A percentile compares a stretch with the other conserved stretches of the same genome.
Conservation (phyloP, 2,329 filamentous ascomycete species). For the Coleophoma cylindrospora region DNA sequence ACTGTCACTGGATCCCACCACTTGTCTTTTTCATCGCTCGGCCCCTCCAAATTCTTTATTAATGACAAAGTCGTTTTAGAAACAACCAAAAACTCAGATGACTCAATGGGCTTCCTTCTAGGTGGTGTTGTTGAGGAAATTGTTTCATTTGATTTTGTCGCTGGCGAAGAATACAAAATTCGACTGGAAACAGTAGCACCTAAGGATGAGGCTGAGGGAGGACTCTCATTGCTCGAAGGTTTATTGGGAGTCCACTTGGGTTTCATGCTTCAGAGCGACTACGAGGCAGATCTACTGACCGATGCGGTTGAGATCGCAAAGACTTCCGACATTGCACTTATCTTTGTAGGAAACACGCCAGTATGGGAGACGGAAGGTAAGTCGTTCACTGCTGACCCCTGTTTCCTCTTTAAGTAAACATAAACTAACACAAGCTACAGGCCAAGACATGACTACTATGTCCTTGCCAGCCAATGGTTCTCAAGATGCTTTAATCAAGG, state of each 20-base stretch:
- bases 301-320: slow-evolving; percentile 4
- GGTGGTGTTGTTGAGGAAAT: not conserved
- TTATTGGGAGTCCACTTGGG: not conserved
- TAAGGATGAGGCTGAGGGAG: not conserved
- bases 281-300: slow-evolving; percentile 2
- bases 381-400: not conserved
- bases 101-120: not conserved
- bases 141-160: not conserved
- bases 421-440: not conserved
- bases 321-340: slow-evolving; percentile 3
- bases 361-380: not conserved
- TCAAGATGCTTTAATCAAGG: not conserved
- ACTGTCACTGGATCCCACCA: not conserved
- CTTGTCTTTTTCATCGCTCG: not conserved
- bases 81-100: not conserved
- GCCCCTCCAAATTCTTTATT: not conserved
- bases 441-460: not conserved
- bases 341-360: slow-evolving; percentile 3
- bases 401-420: not conserved
- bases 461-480: not conserved
- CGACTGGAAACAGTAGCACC: not conserved
- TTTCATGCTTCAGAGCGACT: not conserved
- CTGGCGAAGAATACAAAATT: not conserved
- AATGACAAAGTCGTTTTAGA: not conserved
- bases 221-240: not conserved